These are phyloP conservation scores for Colletotrichum sp. DNA, from an alignment of 2,329 filamentous ascomycete species.

Conservation along the genomic window DNA sequence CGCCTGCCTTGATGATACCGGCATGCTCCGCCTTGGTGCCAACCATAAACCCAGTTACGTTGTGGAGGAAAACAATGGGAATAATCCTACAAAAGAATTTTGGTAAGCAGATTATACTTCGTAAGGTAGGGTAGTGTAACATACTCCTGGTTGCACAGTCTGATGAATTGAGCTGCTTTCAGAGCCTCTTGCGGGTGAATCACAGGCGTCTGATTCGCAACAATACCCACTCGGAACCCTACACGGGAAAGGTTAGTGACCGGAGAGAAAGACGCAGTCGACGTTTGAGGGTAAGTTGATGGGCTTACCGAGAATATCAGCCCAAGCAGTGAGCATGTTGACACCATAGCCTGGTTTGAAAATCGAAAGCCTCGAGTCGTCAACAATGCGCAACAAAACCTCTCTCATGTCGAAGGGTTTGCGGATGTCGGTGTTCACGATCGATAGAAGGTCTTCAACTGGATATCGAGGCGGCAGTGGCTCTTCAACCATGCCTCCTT, in stretches of 20 bases:
- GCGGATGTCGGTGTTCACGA: slow-evolving; percentile 23
- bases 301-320: not conserved
- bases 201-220: not conserved
- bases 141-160: not conserved
- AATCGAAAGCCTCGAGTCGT: slow-evolving; percentile 35
- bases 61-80: not conserved
- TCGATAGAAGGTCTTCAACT: not conserved
- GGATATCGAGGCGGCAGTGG: not conserved
- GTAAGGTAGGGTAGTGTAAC: not conserved
- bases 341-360: slow-evolving; percentile 41
- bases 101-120: not conserved
- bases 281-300: not conserved
- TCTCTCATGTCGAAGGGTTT: slow-evolving; percentile 26
- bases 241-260: not conserved
- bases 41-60: not conserved
- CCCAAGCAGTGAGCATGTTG: slow-evolving; percentile 27
- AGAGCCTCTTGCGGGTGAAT: not conserved
- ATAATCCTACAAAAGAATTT: not conserved
- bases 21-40: not conserved
- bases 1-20: not conserved
- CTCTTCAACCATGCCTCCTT: not conserved
- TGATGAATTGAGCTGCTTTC: not conserved
- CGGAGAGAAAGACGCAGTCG: not conserved
- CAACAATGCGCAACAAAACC: slow-evolving; percentile 39
- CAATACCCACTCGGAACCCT: not conserved